These are phyloP conservation scores for Rhodofomes roseus DNA, from an alignment of 1,284 basidiomycete genomes.

Conservation along the genomic window DNA sequence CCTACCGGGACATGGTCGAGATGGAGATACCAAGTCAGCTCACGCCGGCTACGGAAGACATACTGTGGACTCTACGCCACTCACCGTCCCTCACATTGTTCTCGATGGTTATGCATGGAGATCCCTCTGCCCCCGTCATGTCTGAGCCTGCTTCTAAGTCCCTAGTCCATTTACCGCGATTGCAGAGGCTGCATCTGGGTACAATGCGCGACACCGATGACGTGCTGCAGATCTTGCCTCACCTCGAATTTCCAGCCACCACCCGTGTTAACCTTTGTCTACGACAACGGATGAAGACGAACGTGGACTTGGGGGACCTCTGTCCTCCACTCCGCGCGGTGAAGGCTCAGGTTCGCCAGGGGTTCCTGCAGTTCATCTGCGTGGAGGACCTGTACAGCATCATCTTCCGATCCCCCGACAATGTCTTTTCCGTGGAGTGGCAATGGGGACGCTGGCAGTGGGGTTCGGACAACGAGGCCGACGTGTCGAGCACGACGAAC, in stretches of 20 bases:
- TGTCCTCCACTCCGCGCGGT: background rate
- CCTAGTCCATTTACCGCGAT: background rate
- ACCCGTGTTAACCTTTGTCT: background rate
- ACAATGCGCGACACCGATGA: background rate
- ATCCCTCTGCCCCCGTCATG: background rate
- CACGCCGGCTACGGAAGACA: background rate
- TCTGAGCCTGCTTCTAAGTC: background rate
- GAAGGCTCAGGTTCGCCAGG: background rate
- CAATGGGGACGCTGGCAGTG: background rate
- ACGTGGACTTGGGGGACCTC: background rate
- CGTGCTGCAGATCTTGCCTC: conserved; percentile 1
- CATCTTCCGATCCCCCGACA: background rate
- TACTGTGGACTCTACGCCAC: background rate
- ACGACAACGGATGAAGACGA: background rate
- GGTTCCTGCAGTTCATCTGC: background rate
- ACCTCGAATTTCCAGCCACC: background rate
- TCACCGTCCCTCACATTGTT: background rate
- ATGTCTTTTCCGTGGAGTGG: background rate
- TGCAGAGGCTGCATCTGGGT: background rate
- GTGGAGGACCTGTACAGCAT: background rate
- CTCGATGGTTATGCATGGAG: background rate
- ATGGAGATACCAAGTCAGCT: background rate
- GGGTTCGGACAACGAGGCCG: background rate
- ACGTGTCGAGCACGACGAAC: background rate
- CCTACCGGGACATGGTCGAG: background rate